Evolutionary conservation across 1,139 yeast species (phyloP).

Genomic region (Oligophagozyma castellii): DNA sequence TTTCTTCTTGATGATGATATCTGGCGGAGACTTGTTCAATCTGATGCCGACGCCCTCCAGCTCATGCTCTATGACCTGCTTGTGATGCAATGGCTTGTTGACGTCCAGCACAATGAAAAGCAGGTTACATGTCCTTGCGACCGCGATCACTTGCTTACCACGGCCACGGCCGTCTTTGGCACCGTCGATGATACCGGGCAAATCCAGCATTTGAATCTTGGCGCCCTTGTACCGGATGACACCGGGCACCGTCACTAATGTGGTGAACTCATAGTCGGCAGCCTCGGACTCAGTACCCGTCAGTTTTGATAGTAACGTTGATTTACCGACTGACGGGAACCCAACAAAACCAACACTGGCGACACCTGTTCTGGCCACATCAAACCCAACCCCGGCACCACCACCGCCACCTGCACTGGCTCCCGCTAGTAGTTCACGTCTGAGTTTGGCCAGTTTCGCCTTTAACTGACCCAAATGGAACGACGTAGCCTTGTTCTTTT

Average conservation of each 20-base stretch:
- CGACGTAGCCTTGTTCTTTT: slow-evolving; percentile 89
- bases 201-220: slow-evolving; percentile 91
- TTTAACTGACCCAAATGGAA: slow-evolving; percentile 94
- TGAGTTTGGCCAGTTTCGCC: slow-evolving; percentile 88
- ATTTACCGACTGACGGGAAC: slow-evolving; percentile 96
- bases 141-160: slow-evolving; percentile 98
- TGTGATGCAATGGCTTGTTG: slow-evolving; percentile 88
- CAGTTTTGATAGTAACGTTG: slow-evolving; percentile 69
- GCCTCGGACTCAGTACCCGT: slow-evolving; percentile 96
- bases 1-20: slow-evolving; percentile 78
- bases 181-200: slow-evolving; percentile 98
- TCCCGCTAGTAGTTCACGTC: slow-evolving; percentile 80
- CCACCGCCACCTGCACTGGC: slow-evolving; percentile 76
- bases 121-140: slow-evolving; percentile 89
- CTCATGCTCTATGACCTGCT: slow-evolving; percentile 85
- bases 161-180: slow-evolving; percentile 99
- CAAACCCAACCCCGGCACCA: slow-evolving; percentile 80
- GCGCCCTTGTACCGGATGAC: slow-evolving; percentile 93
- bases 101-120: slow-evolving; percentile 90
- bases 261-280: slow-evolving; percentile 95
- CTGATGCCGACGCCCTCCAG: slow-evolving; percentile 96
- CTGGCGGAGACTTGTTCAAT: slow-evolving; percentile 83
- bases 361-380: slow-evolving; percentile 95
- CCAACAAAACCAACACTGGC: slow-evolving; percentile 97
- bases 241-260: slow-evolving; percentile 96